Base-by-base conservation (phyloP, 257 asterid species). In the Echites panduratus region DNA sequence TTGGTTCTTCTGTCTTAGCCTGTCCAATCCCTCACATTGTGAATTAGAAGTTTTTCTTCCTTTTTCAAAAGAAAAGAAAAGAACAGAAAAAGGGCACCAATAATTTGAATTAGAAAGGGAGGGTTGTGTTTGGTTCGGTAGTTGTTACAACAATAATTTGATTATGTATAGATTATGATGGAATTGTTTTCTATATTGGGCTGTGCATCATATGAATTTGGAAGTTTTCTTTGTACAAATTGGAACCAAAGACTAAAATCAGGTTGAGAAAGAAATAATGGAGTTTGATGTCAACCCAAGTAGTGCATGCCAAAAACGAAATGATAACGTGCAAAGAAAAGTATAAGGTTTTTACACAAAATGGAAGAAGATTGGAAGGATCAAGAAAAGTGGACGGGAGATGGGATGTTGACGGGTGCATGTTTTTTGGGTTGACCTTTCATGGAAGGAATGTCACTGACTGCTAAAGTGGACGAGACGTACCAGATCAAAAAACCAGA, bases 341-440 rank as follows among this genome's bases (percentile, higher is more conserved):
- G 44, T 32, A 16, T 52, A 32, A 32, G 38, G 38, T 20, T 70
- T 56, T 56, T 1, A 9, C 13, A 41, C 57, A 40, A 71, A 58
- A 7, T 57, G 53, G 0, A 27, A 26, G n/a, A 20, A 32, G 38
- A 32, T 32, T 6, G 19, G 26, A 52, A 53, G 20, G 45, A 64
- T 3, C 17, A 54, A 14, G 61, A 66, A 53, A 74, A 16, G 54
- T 73, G 57, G 66, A 26, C 7, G 45, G 52, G 38, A 32, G 38
- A 32, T 32, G 38, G 38, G 38, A 32, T 32, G 38, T 32, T 32
- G 38, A 32, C 38, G 38, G 63, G 45, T 52, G 67, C 32, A 52
- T 26, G n/a, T 40, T 32, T 32, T 32, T 32, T 68, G 66, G 73
- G 70, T 75, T 75, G 78, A 75, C 74, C 73, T 45, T 75, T 58